Percentiles rank a stretch among this genome's conserved stretches.
phyloP scores from a whole-genome alignment of 2,329 filamentous ascomycete genomes.

The Ceratocystiopsis sp. region DNA sequence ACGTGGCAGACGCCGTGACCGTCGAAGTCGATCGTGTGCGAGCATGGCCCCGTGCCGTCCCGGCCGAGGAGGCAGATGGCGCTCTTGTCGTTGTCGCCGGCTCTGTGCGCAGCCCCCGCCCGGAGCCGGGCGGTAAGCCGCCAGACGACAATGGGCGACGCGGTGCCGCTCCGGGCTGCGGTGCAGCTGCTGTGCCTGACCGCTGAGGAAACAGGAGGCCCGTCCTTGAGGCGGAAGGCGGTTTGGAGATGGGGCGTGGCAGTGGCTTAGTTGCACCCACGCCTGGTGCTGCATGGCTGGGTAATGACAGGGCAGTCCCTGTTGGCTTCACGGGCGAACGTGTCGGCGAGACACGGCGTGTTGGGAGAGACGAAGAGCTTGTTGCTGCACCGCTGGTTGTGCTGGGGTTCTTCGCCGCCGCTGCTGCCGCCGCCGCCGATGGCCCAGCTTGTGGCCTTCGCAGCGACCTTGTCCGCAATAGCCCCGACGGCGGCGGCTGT shows the following conservation, averaged over 20 bases:
- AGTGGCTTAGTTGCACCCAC: constrained; percentile 5
- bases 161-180: neutral
- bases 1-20: constrained; percentile 16
- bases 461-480: constrained; percentile 30
- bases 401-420: neutral
- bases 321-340: constrained; percentile 27
- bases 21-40: constrained; percentile 8
- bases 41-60: constrained; percentile 2
- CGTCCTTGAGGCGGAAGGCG: constrained; percentile 4
- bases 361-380: neutral
- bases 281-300: neutral
- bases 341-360: constrained; percentile 27
- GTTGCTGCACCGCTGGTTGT: neutral
- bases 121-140: neutral
- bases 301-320: too few relatives aligned
- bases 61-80: neutral
- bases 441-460: constrained; percentile 21
- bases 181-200: neutral
- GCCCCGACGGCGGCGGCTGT: constrained; percentile 4
- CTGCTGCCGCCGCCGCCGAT: neutral
- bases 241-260: neutral
- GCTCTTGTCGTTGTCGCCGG: neutral
- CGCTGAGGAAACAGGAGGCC: neutral
- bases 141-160: constrained; percentile 11
- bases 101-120: neutral